Conservation (phyloP, 768 basidiomycete genomes). For the Trametes meyenii region DNA sequence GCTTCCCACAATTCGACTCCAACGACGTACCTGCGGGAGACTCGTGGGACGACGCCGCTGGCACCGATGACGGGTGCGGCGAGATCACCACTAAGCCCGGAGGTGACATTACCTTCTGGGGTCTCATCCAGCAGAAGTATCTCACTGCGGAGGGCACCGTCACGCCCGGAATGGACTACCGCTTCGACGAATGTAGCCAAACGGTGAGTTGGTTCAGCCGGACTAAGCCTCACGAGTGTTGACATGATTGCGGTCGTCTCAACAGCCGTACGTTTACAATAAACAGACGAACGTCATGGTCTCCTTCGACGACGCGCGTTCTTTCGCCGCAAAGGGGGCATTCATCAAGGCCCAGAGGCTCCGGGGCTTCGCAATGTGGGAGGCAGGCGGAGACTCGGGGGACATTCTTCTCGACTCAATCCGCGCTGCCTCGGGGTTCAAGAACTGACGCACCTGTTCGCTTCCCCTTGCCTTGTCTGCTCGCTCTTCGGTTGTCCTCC, state of each 20-base stretch:
- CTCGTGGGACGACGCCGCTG: constrained; percentile 54
- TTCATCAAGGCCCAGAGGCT: constrained; percentile 58
- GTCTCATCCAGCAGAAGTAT: constrained; percentile 58
- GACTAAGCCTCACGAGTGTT: not conserved
- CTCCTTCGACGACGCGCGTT: constrained; percentile 64
- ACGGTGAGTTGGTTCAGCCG: constrained; percentile 51
- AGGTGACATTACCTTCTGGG: constrained; percentile 68
- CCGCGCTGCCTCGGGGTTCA: constrained; percentile 27
- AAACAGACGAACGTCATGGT: constrained; percentile 54
- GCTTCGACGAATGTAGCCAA: constrained; percentile 69
- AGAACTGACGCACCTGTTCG: not conserved
- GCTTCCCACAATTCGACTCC: constrained; percentile 56
- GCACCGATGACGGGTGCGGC: constrained; percentile 62
- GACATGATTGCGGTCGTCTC: not conserved
- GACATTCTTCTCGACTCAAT: constrained; percentile 67
- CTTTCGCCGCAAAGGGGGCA: constrained; percentile 61
- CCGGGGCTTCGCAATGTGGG: constrained; percentile 74
- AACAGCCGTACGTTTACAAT: constrained; percentile 72
- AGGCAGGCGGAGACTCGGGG: constrained; percentile 66
- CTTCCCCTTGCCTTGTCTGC: not conserved
- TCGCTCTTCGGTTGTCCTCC: not conserved
- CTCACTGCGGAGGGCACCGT: constrained; percentile 48
- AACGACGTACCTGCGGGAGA: constrained; percentile 53
- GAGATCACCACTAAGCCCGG: constrained; percentile 45
- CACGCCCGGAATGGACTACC: constrained; percentile 51